phyloP scores from a whole-genome alignment of 2,329 filamentous ascomycete genomes.

The Colletotrichum sp. region DNA sequence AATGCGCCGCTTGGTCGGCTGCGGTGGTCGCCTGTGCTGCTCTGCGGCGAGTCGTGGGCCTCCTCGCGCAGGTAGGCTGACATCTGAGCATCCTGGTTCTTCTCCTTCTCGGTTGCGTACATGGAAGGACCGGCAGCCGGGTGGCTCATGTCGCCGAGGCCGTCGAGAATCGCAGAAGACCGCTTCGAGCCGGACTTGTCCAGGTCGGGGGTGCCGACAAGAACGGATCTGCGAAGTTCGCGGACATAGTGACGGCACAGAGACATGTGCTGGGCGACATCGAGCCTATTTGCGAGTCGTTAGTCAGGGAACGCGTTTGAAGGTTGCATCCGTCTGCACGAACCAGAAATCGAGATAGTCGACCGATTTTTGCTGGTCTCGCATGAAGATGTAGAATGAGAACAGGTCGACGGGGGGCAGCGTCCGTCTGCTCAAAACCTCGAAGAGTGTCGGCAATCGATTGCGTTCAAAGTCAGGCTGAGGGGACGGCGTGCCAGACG shows the following conservation, averaged over 20 bases:
- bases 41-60: slow-evolving; percentile 57
- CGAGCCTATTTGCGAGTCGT: slow-evolving; percentile 70
- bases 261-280: slow-evolving; percentile 99
- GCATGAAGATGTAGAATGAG: slow-evolving; percentile 99
- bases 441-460: slow-evolving; percentile 90
- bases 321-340: slow-evolving; percentile 30
- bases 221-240: slow-evolving; percentile 89
- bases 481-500: slow-evolving; percentile 52
- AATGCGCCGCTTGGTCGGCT: slow-evolving; percentile 60
- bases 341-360: slow-evolving; percentile 99
- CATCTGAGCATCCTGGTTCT: slow-evolving; percentile 85
- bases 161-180: slow-evolving; percentile 81
- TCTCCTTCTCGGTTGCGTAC: slow-evolving; percentile 73
- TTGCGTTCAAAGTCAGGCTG: slow-evolving; percentile 72
- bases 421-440: slow-evolving; percentile 93
- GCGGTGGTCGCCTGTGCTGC: slow-evolving; percentile 47
- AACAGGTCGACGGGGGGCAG: slow-evolving; percentile 95
- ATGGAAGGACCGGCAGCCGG: slow-evolving; percentile 65
- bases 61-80: slow-evolving; percentile 86
- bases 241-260: slow-evolving; percentile 96
- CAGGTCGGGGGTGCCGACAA: slow-evolving; percentile 90
- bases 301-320: slow-evolving; percentile 10
- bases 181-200: slow-evolving; percentile 83
- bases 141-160: slow-evolving; percentile 69
- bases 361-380: slow-evolving; percentile 95